A percentile compares a stretch with the other conserved stretches of the same genome.
phyloP scores from a whole-genome alignment of 371 early-diverging fungal genomes.

The Mortierella sp. region DNA sequence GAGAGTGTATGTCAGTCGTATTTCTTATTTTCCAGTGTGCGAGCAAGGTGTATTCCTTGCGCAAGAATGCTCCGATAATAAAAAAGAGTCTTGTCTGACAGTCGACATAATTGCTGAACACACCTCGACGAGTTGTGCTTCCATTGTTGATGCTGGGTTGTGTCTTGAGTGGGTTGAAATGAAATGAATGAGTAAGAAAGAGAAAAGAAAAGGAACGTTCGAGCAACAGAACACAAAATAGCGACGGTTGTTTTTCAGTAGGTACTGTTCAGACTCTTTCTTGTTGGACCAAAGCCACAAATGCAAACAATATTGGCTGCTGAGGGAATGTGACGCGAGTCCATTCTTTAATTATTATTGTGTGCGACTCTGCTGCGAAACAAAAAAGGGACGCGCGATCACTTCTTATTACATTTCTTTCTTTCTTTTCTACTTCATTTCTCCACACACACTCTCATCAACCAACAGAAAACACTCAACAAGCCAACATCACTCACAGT shows the following conservation, averaged over 20 bases:
- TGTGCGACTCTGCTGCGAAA: not conserved
- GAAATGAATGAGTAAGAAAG: conserved; percentile 6
- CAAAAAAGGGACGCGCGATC: conserved; percentile 5
- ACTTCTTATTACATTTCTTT: not conserved
- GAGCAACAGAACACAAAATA: not conserved
- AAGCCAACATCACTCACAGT: not conserved
- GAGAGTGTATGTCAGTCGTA: not conserved
- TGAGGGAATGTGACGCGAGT: not conserved
- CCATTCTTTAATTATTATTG: not conserved
- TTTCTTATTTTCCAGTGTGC: not conserved
- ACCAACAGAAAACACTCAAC: not conserved
- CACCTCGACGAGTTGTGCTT: conserved; percentile 54
- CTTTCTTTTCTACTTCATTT: not conserved
- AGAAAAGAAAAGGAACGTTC: not conserved
- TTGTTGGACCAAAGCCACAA: conserved; percentile 28
- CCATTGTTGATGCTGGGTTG: conserved; percentile 30
- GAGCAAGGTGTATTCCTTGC: not conserved
- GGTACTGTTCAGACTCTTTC: not conserved
- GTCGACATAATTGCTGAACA: not conserved
- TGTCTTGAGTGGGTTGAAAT: conserved; percentile 1
- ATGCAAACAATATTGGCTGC: conserved; percentile 13
- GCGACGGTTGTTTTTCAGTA: not conserved
- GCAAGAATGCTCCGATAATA: not conserved
- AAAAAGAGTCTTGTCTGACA: not conserved
- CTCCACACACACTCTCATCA: not conserved